These are phyloP conservation scores for Ustilago nuda DNA, from an alignment of 1,284 basidiomycete species.

Conservation along the genomic window DNA sequence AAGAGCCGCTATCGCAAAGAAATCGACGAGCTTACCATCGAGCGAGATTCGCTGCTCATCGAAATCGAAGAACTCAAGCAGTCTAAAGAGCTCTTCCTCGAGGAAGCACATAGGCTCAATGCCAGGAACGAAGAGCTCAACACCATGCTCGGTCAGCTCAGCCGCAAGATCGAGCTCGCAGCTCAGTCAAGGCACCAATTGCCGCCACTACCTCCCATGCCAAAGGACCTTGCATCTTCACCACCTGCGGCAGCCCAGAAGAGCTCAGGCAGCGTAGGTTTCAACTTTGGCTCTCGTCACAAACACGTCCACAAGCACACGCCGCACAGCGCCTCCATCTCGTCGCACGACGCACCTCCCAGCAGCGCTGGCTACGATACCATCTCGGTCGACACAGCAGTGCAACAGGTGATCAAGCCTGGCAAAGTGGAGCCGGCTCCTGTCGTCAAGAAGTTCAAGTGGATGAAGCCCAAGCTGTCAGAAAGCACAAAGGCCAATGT, in stretches of 20 bases:
- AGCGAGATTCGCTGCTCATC: constrained; percentile 81
- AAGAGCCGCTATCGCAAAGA: constrained; percentile 88
- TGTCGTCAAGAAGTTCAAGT: constrained; percentile 72
- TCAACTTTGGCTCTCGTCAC: constrained; percentile 54
- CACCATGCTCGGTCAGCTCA: constrained; percentile 79
- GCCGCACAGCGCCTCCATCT: constrained; percentile 44
- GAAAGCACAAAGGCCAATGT: constrained; percentile 44
- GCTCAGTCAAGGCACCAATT: constrained; percentile 35
- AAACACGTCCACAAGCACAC: constrained; percentile 41
- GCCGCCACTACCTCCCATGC: constrained; percentile 25
- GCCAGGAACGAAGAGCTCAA: constrained; percentile 91
- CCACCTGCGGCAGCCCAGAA: constrained; percentile 12
- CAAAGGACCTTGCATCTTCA: constrained; percentile 24
- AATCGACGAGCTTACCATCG: constrained; percentile 82
- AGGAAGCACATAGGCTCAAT: constrained; percentile 89
- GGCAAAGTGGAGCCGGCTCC: constrained; percentile 70
- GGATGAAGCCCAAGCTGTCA: constrained; percentile 71
- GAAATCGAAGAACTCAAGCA: constrained; percentile 90
- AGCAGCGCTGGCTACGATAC: constrained; percentile 41
- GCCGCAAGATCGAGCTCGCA: constrained; percentile 48
- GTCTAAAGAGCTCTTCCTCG: constrained; percentile 84
- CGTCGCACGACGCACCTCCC: constrained; percentile 42
- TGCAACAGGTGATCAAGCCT: constrained; percentile 69
- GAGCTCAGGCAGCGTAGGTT: constrained; percentile 23
- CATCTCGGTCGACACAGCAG: constrained; percentile 65